A percentile compares a stretch with the other conserved stretches of the same genome.
Evolutionary conservation across 768 basidiomycete genomes (phyloP).

Genomic region (Postia placenta): DNA sequence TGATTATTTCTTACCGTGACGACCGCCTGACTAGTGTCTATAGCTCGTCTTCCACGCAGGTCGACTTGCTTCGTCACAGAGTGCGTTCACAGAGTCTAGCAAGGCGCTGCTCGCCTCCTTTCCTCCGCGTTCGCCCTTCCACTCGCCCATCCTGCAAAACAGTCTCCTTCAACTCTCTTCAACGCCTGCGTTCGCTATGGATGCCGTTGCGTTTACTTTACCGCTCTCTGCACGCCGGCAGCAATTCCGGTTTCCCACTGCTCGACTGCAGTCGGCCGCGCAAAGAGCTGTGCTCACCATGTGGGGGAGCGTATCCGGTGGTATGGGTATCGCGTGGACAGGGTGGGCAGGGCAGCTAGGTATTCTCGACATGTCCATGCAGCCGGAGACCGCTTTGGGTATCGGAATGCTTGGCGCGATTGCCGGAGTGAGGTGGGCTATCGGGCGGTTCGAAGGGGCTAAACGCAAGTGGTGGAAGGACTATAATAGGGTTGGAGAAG

Average conservation of each 20-base stretch:
- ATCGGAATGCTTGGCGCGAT: slow-evolving; percentile 47
- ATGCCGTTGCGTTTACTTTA: slow-evolving; percentile 37
- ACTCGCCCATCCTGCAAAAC: slow-evolving; percentile 56
- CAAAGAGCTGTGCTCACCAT: slow-evolving; percentile 51
- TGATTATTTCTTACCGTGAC: not conserved
- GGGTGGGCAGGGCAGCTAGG: slow-evolving; percentile 56
- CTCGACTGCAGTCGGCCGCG: slow-evolving; percentile 55
- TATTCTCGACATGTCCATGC: slow-evolving; percentile 35
- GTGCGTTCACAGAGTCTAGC: slow-evolving; percentile 34
- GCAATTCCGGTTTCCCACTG: slow-evolving; percentile 55
- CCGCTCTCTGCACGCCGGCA: slow-evolving; percentile 47
- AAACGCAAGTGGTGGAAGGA: slow-evolving; percentile 66
- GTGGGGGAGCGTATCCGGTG: slow-evolving; percentile 40
- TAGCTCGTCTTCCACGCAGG: slow-evolving; percentile 67
- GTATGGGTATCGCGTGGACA: slow-evolving; percentile 52
- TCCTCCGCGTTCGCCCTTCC: slow-evolving; percentile 29
- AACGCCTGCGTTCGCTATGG: slow-evolving; percentile 41
- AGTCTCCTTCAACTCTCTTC: slow-evolving; percentile 44
- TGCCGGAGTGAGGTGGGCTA: slow-evolving; percentile 52
- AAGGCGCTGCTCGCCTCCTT: slow-evolving; percentile 35
- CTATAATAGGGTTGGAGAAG: slow-evolving; percentile 53
- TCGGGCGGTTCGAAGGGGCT: slow-evolving; percentile 63
- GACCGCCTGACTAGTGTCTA: not conserved
- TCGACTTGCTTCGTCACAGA: slow-evolving; percentile 43
- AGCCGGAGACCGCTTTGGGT: slow-evolving; percentile 54